Base-by-base conservation (phyloP, 768 basidiomycete species). In the Leccinum subgranulosum region DNA sequence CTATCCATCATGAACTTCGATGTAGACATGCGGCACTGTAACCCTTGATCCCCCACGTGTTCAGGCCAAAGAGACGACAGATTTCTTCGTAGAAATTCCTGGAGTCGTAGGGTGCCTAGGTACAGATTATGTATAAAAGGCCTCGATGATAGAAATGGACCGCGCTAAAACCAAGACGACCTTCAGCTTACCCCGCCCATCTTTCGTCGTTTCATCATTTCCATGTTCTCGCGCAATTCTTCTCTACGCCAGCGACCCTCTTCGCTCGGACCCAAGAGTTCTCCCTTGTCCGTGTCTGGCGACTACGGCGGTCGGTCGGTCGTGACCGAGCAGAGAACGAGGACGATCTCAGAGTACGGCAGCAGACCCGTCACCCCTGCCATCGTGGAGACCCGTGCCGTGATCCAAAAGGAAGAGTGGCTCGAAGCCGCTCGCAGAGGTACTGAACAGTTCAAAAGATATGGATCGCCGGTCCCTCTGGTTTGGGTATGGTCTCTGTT, bases 381-480 rank as follows among this genome's bases (percentile, higher is more conserved):
- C 8, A 1, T 60, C 0, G 25, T 56, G 17, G 68, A 65, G 29
- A 1, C 61, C 17, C 62, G 61, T 17, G 15, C 57, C 12, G 14
- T 55, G 8, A 64, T 63, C 45, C 63, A 60, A 51, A 70, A 62
- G 54, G 68, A 71, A 4, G 64, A 64, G 23, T 72, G 71, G 71
- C 64, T 72, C 46, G 55, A 55, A 7, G 47, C 64, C 12, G 72
- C 72, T 49, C 68, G 68, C 23, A 58, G 63, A 33, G 70, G 72
- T 33, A 72, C 71, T 1, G 60, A 68, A 45, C 49, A 69, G 17
- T 70, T 73, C 48, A 69, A 61, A 52, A 53, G 2, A 46, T 52
- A 70, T 12, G 71, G 72, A 9, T 73, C 71, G 6, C 55, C 68
- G 0, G 14, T 72, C 5, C 71, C 71, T 45, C 54, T 72, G 14